Evolutionary conservation across 768 basidiomycete species (phyloP), one percentile per base, ranked within the genome.

Genomic region (Gyrodon lividus): DNA sequence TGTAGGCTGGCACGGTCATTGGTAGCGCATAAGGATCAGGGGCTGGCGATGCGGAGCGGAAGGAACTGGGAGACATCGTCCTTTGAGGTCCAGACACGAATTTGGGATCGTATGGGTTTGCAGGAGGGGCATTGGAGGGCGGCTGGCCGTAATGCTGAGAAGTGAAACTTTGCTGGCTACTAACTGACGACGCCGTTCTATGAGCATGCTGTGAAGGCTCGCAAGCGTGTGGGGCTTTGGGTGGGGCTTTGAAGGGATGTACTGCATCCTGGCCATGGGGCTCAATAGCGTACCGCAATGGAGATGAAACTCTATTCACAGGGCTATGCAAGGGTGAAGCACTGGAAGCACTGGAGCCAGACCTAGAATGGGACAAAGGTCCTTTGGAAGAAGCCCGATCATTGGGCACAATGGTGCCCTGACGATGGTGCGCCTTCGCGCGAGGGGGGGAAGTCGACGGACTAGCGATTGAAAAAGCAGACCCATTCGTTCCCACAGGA

Each of bases 21-120:
- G 61, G 63, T 3, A 72, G 74, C 12, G 67, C 60, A 49, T 77
- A 76, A n/a, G 72, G 68, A 54, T 75, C 72, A 22, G 62, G 52
- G 8, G 58, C 52, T 22, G 69, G 58, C 49, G 64, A 59, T 5
- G 46, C 50, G 20, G 65, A 60, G 45, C 54, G 59, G 52, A 61
- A 50, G 41, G 59, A 62, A 31, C 42, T 54, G 22, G 64, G 63
- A 45, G 73, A 74, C 45, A 60, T 55, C 19, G 72, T 59, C 56
- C 74, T 64, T 19, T 64, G 62, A 19, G 63, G 57, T 33, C 33
- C 57, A 48, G 55, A 40, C 16, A 55, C 28, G 16, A 54, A 37
- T 45, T 52, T 63, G 9, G 53, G 53, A 8, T 71, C 67, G 44
- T 63, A 49, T 13, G 49, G 26, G 35, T 54, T 61, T 16, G 47